A percentile compares a stretch with the other conserved stretches of the same genome.
Evolutionary conservation across 495 filamentous ascomycete genomes (phyloP).

Genomic region (Thermochaetoides thermophila): DNA sequence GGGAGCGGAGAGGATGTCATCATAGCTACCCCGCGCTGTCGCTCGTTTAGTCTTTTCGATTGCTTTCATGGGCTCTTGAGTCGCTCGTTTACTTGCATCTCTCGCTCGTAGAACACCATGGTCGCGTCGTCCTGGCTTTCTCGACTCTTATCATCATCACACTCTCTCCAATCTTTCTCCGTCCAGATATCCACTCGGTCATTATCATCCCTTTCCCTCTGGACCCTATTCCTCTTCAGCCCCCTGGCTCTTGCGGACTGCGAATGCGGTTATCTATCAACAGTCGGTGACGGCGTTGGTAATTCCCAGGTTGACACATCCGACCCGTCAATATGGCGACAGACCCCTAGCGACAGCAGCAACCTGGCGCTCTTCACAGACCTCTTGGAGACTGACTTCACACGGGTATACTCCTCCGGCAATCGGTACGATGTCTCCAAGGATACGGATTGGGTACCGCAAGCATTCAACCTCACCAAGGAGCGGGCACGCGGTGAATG

Average conservation of each 20-base stretch:
- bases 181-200: not conserved
- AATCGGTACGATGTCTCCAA: constrained; percentile 21
- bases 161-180: too few species aligned
- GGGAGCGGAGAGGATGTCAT: too few species aligned
- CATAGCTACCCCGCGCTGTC: too few species aligned
- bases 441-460: constrained; percentile 45
- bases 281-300: constrained; percentile 21
- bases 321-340: too few species aligned
- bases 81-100: too few species aligned
- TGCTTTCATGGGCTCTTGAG: too few species aligned
- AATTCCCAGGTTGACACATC: too few species aligned
- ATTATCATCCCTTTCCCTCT: not conserved
- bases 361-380: constrained; percentile 43
- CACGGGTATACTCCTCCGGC: constrained; percentile 21
- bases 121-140: not conserved
- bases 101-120: too few species aligned
- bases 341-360: too few species aligned
- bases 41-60: too few species aligned
- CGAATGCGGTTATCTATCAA: constrained; percentile 52
- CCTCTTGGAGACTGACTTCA: constrained; percentile 53
- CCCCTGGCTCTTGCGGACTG: constrained; percentile 33
- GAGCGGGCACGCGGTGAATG: constrained; percentile 42
- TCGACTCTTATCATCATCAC: too few species aligned
- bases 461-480: constrained; percentile 46
- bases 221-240: constrained; percentile 5